phyloP scores from a whole-genome alignment of 2,329 filamentous ascomycete species.

The Penicillium oxalicum region DNA sequence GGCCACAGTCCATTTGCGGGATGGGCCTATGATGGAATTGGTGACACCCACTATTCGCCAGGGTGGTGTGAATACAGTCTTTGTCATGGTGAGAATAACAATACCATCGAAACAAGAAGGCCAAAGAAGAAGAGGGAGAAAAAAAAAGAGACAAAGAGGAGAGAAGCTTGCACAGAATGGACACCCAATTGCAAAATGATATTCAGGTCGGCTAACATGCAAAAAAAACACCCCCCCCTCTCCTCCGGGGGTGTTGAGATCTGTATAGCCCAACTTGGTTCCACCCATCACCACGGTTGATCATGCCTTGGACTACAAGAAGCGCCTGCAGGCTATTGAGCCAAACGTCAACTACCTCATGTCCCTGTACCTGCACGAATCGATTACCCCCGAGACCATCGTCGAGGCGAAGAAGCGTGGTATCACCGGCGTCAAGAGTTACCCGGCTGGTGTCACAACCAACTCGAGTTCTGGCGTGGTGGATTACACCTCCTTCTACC shows the following conservation, averaged over 20 bases:
- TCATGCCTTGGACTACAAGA: conserved; percentile 61
- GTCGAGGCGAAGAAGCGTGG: conserved; percentile 66
- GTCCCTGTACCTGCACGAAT: conserved; percentile 63
- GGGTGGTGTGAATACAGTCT: conserved; percentile 61
- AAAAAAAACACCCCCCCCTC: too few relatives aligned
- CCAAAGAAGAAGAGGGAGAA: not conserved
- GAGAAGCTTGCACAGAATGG: too few relatives aligned
- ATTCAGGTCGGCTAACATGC: too few relatives aligned
- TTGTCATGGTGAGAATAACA: conserved; percentile 43
- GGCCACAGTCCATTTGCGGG: conserved; percentile 57
- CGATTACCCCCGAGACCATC: conserved; percentile 63
- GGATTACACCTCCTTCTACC: conserved; percentile 41
- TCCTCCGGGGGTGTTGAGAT: too few relatives aligned
- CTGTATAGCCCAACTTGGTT: conserved; percentile 55
- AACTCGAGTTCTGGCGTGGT: conserved; percentile 50
- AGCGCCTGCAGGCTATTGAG: conserved; percentile 54
- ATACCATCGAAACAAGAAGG: too few relatives aligned
- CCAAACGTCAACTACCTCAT: conserved; percentile 64
- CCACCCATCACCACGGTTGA: conserved; percentile 58
- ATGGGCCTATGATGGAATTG: conserved; percentile 57
- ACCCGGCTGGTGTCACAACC: conserved; percentile 48
- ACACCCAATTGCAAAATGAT: too few relatives aligned
- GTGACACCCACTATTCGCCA: conserved; percentile 51
- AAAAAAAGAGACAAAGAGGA: not conserved
- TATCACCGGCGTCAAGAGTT: conserved; percentile 57